These are phyloP conservation scores for Ustilago vetiveriae DNA, from an alignment of 1,284 basidiomycete species.

Conservation along the genomic window DNA sequence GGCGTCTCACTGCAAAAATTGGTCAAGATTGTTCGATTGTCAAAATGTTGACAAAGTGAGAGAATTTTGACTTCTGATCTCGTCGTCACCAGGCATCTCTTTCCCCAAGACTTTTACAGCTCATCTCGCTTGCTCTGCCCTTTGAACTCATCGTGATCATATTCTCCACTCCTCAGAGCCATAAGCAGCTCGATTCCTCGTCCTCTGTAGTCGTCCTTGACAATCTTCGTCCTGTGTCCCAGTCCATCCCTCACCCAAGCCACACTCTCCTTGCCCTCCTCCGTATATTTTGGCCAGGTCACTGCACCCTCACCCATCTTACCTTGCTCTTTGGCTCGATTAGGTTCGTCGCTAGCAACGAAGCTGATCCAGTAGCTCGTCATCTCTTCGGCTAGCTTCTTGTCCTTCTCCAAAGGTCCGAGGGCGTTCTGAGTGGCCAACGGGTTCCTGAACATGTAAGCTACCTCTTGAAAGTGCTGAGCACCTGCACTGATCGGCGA, in stretches of 20 bases:
- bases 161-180: constrained; percentile 15
- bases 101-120: constrained; percentile 7
- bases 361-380: constrained; percentile 54
- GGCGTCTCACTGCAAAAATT: background rate
- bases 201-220: constrained; percentile 13
- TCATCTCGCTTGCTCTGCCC: constrained; percentile 24
- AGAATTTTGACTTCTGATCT: too few relatives aligned
- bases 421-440: constrained; percentile 49
- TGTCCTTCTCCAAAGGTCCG: constrained; percentile 36
- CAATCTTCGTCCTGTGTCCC: constrained; percentile 6
- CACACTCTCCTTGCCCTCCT: background rate
- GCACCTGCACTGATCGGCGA: constrained; percentile 37
- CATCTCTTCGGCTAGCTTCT: constrained; percentile 48
- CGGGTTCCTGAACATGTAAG: constrained; percentile 52
- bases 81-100: constrained; percentile 8
- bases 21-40: constrained; percentile 2
- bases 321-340: constrained; percentile 18
- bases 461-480: constrained; percentile 47
- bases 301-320: constrained; percentile 8
- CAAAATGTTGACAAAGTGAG: background rate
- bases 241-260: constrained; percentile 18
- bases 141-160: constrained; percentile 5
- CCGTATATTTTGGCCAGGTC: constrained; percentile 45
- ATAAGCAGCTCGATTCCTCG: constrained; percentile 27
- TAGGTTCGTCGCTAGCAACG: constrained; percentile 49